Evolutionary conservation across 2,329 filamentous ascomycete species (phyloP), one percentile per base, ranked within the genome.

Genomic region (Colletotrichum falcatum): DNA sequence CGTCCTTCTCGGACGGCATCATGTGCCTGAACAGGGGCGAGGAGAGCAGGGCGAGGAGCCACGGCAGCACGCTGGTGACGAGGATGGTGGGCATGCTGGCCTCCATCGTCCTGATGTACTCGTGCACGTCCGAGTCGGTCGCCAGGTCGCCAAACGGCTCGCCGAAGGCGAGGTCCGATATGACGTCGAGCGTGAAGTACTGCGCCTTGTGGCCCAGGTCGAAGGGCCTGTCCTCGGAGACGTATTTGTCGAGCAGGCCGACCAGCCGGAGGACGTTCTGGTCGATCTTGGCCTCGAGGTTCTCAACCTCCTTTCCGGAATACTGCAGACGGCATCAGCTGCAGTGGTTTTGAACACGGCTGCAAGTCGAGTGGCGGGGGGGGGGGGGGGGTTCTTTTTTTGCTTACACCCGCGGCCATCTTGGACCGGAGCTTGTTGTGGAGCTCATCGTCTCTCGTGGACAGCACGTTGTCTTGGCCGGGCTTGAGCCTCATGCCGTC

Each of bases 141-240:
- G 80, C 79, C 1, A 87, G 66, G 72, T 83, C 85, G 6, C 85
- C 84, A 70, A 87, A 86, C 0, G 82, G 77, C 44, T 82, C 75
- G 16, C 85, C 86, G 53, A 88, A 84, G 1, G 85, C 85, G 12
- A 89, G 70, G 26, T 83, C 81, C 14, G 83, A 86, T 61, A 89
- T 86, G 30, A 88, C 84, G 67, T 89, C 87, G 0, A 89, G 76
- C 0, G 86, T 87, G 48, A 88, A 84, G 77, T 82, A 87, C 51
- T 86, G 84, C 1, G 82, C 81, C 33, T 85, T 83, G 6, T 77
- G 76, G 3, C 83, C 83, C 28, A 88, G 75, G 69, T 89, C 85
- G 75, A 86, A 78, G 20, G 81, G 74, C 55, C 85, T 84, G 69
- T 81, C 83, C 20, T 70, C 63, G 9, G 48, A 76, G n/a, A 79